Conservation (phyloP, 139 green algal genomes). For the Asterochloris erici region DNA sequence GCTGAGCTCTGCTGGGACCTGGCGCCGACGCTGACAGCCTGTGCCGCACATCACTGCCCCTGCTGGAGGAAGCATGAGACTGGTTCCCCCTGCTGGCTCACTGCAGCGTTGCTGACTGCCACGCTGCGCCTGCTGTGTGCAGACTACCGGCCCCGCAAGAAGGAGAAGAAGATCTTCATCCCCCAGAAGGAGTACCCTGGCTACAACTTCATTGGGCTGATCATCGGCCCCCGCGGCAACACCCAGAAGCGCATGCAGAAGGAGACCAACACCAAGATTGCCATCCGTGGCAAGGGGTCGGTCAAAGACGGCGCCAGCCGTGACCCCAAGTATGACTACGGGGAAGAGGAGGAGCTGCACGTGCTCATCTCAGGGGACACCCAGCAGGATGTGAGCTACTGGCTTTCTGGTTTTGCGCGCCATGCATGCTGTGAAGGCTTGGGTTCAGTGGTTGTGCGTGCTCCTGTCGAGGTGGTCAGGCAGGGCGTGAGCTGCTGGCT, state of each 20-base stretch:
- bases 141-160: conserved; percentile 85
- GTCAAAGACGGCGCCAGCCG: conserved; percentile 81
- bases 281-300: conserved; percentile 79
- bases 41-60: no score
- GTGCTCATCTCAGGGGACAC: conserved; percentile 94
- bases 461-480: background rate
- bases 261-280: conserved; percentile 97
- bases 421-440: background rate
- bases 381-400: conserved; percentile 59
- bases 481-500: conserved; percentile 46
- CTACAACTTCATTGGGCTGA: conserved; percentile 99
- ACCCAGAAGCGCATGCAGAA: conserved; percentile 98
- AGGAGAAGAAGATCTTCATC: conserved; percentile 87
- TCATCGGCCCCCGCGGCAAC: conserved; percentile 98
- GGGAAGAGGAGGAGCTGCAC: conserved; percentile 97
- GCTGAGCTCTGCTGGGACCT: no score
- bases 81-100: no score
- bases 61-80: no score
- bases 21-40: no score
- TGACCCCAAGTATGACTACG: conserved; percentile 85
- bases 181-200: conserved; percentile 86
- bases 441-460: no score
- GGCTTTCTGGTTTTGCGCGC: no score
- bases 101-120: no score
- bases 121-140: background rate